phyloP scores from a whole-genome alignment of 345 rosid genomes.

The Boechera retrofracta region DNA sequence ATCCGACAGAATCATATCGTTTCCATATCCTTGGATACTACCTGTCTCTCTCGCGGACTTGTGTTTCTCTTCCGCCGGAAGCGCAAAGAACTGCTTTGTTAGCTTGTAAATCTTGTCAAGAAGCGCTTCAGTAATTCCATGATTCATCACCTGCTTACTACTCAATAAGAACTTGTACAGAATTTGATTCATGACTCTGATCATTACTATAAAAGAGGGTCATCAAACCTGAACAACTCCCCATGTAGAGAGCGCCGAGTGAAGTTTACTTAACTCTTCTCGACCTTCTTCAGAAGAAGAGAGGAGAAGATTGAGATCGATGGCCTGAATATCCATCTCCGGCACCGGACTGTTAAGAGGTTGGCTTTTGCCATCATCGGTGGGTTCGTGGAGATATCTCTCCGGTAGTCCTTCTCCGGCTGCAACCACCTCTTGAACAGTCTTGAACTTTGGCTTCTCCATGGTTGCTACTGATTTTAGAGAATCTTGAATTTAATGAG shows the following conservation, averaged over 20 bases:
- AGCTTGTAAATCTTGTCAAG: slow-evolving; percentile 59
- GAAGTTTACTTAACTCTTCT: slow-evolving; percentile 59
- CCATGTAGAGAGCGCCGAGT: slow-evolving; percentile 56
- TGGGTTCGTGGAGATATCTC: slow-evolving; percentile 48
- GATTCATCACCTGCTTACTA: slow-evolving; percentile 57
- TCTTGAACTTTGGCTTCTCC: slow-evolving; percentile 43
- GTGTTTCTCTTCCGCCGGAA: slow-evolving; percentile 60
- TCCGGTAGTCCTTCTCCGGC: slow-evolving; percentile 49
- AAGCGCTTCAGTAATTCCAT: slow-evolving; percentile 58
- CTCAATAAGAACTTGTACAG: not conserved
- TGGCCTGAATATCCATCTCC: slow-evolving; percentile 51
- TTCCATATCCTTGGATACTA: slow-evolving; percentile 71
- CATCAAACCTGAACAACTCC: slow-evolving; percentile 75
- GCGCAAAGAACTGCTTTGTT: slow-evolving; percentile 58
- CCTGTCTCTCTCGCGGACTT: slow-evolving; percentile 57
- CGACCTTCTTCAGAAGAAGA: slow-evolving; percentile 48
- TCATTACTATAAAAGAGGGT: not conserved
- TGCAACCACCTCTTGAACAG: slow-evolving; percentile 56
- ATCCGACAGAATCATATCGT: slow-evolving; percentile 63
- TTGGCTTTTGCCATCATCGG: slow-evolving; percentile 29
- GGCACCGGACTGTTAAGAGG: slow-evolving; percentile 46
- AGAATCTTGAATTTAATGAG: slow-evolving; percentile 14
- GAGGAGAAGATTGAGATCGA: slow-evolving; percentile 63
- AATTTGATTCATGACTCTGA: not conserved
- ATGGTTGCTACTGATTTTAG: slow-evolving; percentile 19